Conservation (phyloP, 2,329 filamentous ascomycete species). For the Hymenoscyphus scutula region DNA sequence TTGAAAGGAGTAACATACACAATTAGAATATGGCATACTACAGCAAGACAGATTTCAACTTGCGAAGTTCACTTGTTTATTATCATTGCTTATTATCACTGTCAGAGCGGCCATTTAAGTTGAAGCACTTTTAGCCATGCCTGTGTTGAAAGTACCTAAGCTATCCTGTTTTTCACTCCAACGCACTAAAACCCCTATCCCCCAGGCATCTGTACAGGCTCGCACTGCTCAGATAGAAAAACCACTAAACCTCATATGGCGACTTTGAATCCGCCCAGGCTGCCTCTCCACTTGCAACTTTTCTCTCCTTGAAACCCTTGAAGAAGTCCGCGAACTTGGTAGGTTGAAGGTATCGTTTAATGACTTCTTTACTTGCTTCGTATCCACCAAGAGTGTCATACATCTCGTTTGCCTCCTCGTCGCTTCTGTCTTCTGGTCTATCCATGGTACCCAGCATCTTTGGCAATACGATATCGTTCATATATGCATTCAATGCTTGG, state of each 20-base stretch:
- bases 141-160: neutral
- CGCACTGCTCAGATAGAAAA: neutral
- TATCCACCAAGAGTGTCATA: neutral
- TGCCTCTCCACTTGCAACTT: neutral
- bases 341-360: neutral
- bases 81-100: too few relatives aligned
- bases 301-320: neutral
- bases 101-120: too few relatives aligned
- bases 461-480: too few relatives aligned
- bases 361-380: neutral
- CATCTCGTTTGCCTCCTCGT: neutral
- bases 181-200: neutral
- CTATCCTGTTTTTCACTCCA: too few relatives aligned
- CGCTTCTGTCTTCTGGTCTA: neutral
- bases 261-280: neutral
- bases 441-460: too few relatives aligned
- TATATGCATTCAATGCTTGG: too few relatives aligned
- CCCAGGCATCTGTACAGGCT: neutral
- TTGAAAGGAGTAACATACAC: too few relatives aligned
- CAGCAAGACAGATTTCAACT: too few relatives aligned
- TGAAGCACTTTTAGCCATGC: too few relatives aligned
- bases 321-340: neutral
- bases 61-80: too few relatives aligned
- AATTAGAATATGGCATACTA: too few relatives aligned
- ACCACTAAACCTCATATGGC: neutral